These are phyloP conservation scores for Fragaria vesca DNA, from an alignment of 306 rosid species.

Conservation along the genomic window DNA sequence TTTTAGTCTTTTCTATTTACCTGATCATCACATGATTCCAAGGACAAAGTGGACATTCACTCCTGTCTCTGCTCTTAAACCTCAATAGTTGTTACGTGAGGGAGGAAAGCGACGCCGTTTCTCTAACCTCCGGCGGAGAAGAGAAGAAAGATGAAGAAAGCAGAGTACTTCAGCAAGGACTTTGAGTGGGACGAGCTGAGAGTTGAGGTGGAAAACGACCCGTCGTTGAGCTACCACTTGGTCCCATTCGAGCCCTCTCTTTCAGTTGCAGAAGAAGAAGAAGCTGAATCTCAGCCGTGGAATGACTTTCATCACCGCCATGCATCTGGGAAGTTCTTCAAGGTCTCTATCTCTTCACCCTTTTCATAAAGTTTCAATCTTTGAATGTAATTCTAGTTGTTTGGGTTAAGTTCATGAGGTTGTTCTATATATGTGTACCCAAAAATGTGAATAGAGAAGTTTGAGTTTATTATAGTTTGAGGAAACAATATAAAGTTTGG, in stretches of 20 bases:
- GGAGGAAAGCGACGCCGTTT: background rate
- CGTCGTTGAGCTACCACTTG: conserved; percentile 53
- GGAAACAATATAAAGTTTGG: background rate
- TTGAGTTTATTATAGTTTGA: background rate
- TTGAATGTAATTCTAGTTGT: background rate
- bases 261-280: background rate
- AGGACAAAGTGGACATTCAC: background rate
- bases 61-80: background rate
- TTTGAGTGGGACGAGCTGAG: conserved; percentile 81
- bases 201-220: conserved; percentile 57
- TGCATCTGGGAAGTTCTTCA: conserved; percentile 88
- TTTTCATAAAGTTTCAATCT: background rate
- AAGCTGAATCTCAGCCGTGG: conserved; percentile 67
- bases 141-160: conserved; percentile 14
- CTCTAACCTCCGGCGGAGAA: background rate
- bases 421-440: background rate
- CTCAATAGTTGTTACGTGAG: background rate
- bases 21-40: background rate
- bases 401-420: background rate
- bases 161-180: conserved; percentile 66
- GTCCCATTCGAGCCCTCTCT: conserved; percentile 38
- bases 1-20: background rate
- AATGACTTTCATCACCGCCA: conserved; percentile 78
- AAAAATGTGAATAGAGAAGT: background rate
- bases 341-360: conserved; percentile 36